Evolutionary conservation across 345 rosid genomes (phyloP), one percentile per base, ranked within the genome.

Genomic region (Pistacia vera): DNA sequence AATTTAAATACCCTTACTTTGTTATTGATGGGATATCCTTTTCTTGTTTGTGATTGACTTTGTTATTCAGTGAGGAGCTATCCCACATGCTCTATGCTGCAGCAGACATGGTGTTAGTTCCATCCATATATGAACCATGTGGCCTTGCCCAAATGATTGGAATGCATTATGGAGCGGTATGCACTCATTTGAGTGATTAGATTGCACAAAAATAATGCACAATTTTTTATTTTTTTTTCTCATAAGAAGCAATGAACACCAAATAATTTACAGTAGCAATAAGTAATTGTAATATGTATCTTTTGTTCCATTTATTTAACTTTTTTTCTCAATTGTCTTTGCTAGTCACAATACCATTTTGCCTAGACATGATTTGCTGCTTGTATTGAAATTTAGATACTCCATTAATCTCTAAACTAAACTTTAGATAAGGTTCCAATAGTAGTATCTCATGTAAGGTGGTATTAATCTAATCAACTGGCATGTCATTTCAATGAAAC

Each of bases 111-210:
- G 90, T 88, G 52, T 73, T 88, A 71, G 88, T 88, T 81, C 92
- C 92, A 78, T 88, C 92, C 61, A 80, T 88, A 51, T 88, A 84
- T 61, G 92, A 88, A 66, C 92, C 90, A 36, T 88, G 92, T 74
- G 92, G 92, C 73, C 90, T 88, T 80, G 83, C 92, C 59, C 92
- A 88, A 81, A 88, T 88, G 88, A 74, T 88, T 70, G 92, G 92
- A 67, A 86, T 88, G 92, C 81, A 85, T 14, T 88, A 88, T 62
- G 92, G 92, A 36, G 79, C 86, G 77, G 92, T 88, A 81, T 79
- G 87, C 70, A 84, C 56, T n/a, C 33, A 18, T 54, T 36, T 61
- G 11, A 14, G 51, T 63, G 12, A 38, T 73, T 66, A 12, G 20
- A 72, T 62, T n/a, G 12, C 30, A 63, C 68, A 38, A 48, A 54